These are phyloP conservation scores for Saturnispora besseyi DNA, from an alignment of 805 yeast species.

Conservation along the genomic window DNA sequence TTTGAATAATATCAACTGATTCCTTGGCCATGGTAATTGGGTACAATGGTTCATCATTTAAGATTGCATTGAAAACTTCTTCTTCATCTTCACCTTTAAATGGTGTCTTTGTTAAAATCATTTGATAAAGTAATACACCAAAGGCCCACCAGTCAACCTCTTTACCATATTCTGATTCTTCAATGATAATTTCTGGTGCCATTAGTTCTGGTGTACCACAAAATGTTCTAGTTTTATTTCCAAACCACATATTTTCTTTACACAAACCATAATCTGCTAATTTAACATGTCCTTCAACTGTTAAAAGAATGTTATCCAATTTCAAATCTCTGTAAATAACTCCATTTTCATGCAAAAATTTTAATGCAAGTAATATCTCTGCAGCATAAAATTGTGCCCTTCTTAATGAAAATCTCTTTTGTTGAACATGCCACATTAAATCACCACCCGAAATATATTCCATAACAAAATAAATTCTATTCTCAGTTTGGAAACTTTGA, in stretches of 20 bases:
- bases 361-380: constrained; percentile 83
- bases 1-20: constrained; percentile 88
- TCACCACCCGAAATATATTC: constrained; percentile 98
- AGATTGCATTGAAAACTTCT: constrained; percentile 92
- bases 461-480: constrained; percentile 96
- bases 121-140: constrained; percentile 92
- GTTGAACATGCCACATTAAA: constrained; percentile 98
- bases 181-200: constrained; percentile 94
- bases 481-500: constrained; percentile 97
- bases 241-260: constrained; percentile 63
- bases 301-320: constrained; percentile 84
- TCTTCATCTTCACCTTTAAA: constrained; percentile 85
- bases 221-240: constrained; percentile 82
- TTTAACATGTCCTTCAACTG: constrained; percentile 89
- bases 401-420: constrained; percentile 75
- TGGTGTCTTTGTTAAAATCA: constrained; percentile 94
- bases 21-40: constrained; percentile 97
- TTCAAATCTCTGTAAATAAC: constrained; percentile 95
- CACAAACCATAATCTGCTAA: constrained; percentile 97
- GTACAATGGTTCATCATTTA: constrained; percentile 91
- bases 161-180: constrained; percentile 82
- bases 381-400: constrained; percentile 98
- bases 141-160: constrained; percentile 99
- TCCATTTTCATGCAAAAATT: constrained; percentile 91
- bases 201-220: constrained; percentile 99